A percentile compares a stretch with the other conserved stretches of the same genome.
Evolutionary conservation across 306 rosid genomes (phyloP).

Genomic region (Cucurbita moschata): DNA sequence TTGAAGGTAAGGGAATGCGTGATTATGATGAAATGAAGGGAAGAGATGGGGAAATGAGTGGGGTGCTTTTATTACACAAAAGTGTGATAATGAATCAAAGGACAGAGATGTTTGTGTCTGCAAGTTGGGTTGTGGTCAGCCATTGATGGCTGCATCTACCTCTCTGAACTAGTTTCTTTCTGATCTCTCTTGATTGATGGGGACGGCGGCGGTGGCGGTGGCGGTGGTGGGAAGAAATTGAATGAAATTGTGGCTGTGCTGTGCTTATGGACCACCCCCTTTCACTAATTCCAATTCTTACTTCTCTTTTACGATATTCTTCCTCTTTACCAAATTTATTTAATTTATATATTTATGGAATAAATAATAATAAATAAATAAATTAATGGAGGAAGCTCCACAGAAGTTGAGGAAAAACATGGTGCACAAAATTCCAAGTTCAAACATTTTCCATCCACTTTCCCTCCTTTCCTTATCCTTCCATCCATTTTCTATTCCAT

Average conservation of each 20-base stretch:
- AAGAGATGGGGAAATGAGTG: neutral
- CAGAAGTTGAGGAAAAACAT: neutral
- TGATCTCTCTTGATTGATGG: neutral
- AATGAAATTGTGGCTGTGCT: neutral
- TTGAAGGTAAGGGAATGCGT: too few species aligned
- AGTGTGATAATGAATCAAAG: neutral
- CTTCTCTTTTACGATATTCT: neutral
- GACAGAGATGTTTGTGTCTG: neutral
- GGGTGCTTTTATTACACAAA: neutral
- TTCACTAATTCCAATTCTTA: neutral
- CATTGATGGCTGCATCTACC: neutral
- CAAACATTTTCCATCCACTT: neutral
- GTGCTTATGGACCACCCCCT: neutral
- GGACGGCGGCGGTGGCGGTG: neutral
- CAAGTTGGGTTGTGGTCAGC: conserved; percentile 3
- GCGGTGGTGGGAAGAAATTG: neutral
- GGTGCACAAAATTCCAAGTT: neutral
- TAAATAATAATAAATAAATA: neutral
- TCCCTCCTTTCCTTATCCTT: neutral
- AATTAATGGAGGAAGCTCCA: neutral
- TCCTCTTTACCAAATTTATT: neutral
- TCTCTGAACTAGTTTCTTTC: neutral
- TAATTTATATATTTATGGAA: neutral
- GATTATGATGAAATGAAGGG: neutral
- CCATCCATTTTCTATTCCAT: too few species aligned